Evolutionary conservation across 345 rosid genomes (phyloP).

Genomic region (Populus ilicifolia): DNA sequence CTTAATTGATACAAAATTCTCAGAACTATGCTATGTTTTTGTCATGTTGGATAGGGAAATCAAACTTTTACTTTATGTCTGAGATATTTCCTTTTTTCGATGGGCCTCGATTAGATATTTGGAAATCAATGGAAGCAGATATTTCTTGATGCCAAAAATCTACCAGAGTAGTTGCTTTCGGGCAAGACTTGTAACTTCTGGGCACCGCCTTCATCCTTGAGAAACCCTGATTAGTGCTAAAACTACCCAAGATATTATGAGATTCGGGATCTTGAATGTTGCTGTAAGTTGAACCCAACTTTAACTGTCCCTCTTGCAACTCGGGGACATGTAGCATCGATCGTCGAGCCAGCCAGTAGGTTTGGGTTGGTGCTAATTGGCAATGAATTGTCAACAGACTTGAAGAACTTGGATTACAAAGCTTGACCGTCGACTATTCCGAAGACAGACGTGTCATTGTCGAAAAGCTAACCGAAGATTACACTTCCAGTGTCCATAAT

Average conservation of each 20-base stretch:
- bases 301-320: background rate
- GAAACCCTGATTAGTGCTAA: background rate
- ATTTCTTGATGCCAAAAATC: background rate
- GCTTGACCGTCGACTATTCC: background rate
- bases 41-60: background rate
- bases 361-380: background rate
- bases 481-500: background rate
- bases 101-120: background rate
- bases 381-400: background rate
- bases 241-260: background rate
- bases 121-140: background rate
- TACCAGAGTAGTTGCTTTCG: background rate
- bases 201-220: background rate
- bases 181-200: background rate
- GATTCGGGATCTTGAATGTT: background rate
- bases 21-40: background rate
- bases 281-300: background rate
- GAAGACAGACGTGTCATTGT: background rate
- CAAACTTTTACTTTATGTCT: background rate
- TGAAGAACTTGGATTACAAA: background rate
- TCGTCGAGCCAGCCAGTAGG: background rate
- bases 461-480: conserved; percentile 5
- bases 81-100: background rate
- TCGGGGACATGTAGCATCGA: background rate
- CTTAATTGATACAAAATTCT: conserved; percentile 15